Percentiles rank a stretch among this genome's conserved stretches.
Conservation (phyloP, 2,329 filamentous ascomycete genomes). For the Incumbomyces delicatus region DNA sequence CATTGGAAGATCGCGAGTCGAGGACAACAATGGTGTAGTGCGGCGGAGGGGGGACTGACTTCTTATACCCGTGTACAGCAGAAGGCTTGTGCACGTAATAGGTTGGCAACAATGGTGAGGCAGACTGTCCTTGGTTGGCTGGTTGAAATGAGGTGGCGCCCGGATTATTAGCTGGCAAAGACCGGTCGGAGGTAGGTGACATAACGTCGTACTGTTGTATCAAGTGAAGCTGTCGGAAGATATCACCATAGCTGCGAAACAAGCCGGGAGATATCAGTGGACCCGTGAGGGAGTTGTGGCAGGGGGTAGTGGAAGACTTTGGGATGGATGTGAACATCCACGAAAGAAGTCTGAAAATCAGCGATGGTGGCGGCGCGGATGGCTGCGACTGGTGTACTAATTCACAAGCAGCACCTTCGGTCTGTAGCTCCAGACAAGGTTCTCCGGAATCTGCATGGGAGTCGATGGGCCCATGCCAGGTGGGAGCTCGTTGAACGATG, state of each 20-base stretch:
- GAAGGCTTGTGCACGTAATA: conserved; percentile 75
- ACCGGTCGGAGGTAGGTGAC: conserved; percentile 14
- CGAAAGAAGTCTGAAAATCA: conserved; percentile 49
- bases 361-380: conserved; percentile 5
- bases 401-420: background rate
- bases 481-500: conserved; percentile 62
- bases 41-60: conserved; percentile 65
- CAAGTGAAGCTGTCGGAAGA: conserved; percentile 68
- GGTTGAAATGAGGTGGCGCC: conserved; percentile 9
- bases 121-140: conserved; percentile 18
- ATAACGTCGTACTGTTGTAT: conserved; percentile 60
- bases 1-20: conserved; percentile 58
- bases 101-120: conserved; percentile 58
- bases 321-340: conserved; percentile 28
- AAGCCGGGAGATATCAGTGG: conserved; percentile 55
- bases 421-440: background rate
- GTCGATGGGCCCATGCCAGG: conserved; percentile 31
- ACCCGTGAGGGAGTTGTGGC: conserved; percentile 29
- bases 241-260: conserved; percentile 56
- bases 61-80: conserved; percentile 54
- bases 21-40: conserved; percentile 80
- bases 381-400: conserved; percentile 1
- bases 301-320: conserved; percentile 8
- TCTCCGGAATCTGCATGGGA: no score
- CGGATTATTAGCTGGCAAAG: conserved; percentile 19